Evolutionary conservation across 2,329 filamentous ascomycete species (phyloP).

Genomic region (Colletotrichum viniferum): DNA sequence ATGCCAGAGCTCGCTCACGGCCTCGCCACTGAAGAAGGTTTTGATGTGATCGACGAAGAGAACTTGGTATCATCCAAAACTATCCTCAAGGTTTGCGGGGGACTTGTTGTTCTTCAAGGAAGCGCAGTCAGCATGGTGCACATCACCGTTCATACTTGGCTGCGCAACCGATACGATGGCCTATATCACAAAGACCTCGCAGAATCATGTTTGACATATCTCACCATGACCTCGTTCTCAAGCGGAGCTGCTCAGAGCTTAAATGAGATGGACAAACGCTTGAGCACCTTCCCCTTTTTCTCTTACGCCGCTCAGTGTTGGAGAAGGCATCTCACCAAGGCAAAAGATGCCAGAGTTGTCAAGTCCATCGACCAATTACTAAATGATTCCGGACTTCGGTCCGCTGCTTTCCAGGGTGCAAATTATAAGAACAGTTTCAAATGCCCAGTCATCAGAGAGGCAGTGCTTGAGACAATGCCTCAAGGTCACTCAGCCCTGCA

Average conservation of each 20-base stretch:
- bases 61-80: rapidly evolving
- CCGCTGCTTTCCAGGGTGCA: background rate
- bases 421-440: rapidly evolving
- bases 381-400: background rate
- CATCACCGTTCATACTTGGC: background rate
- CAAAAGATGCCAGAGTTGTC: background rate
- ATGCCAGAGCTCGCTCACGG: background rate
- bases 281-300: background rate
- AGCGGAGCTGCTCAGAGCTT: rapidly evolving
- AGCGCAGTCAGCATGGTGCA: background rate
- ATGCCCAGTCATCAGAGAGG: background rate
- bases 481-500: background rate
- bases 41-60: background rate
- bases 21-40: rapidly evolving
- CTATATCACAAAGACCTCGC: background rate
- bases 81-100: background rate
- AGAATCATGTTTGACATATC: background rate
- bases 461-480: background rate
- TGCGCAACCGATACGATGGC: background rate
- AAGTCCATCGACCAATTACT: background rate
- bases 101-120: background rate
- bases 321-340: background rate
- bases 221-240: background rate
- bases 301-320: background rate
- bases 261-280: background rate